Base-by-base conservation (phyloP, 106 monocot genomes). In the Xerophyta viscosa region DNA sequence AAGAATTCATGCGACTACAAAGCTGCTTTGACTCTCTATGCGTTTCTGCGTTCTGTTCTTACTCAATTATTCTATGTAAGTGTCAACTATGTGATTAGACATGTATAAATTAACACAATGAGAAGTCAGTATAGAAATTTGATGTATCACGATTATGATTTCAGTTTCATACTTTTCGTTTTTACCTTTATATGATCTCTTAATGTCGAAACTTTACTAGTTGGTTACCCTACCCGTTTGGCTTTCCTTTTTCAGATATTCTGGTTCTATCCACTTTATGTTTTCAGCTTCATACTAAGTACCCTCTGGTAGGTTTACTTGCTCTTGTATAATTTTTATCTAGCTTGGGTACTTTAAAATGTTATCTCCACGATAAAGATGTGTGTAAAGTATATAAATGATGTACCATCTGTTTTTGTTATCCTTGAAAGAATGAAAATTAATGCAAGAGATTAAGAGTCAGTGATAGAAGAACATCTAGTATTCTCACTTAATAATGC, bases 221-320 rank as follows among this genome's bases (percentile, higher is more conserved):
- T 36, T 36, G 33, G 5, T 36, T 36, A 36, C 11, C 11, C 5
- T 6, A 11, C 11, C 33, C 11, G 11, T 36, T 11, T 36, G 33
- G 6, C 31, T 66, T 14, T n/a, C n/a, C 24, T 33, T 47, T 77
- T 72, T 43, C 87, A 94, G 94, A 50, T 94, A 36, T 72, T 84
- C 57, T 94, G 94, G 94, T 78, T 94, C 53, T 94, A 88, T 73
- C 94, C 94, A 30, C 81, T 94, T 2, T 94, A 94, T 70, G 47
- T 68, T 20, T 84, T 84, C 76, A 94, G 94, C 69, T 78, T 94
- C 43, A 56, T 94, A n/a, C 63, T 94, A 52, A 81, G 88, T 71
- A 75, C 48, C 59, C 45, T 94, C 20, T 94, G 94, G 94, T 94
- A 88, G 9, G 75, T 52, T 29, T 58, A 65, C 18, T 18, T 15